Conservation (phyloP, 495 filamentous ascomycete genomes). For the Geopyxis carbonaria region DNA sequence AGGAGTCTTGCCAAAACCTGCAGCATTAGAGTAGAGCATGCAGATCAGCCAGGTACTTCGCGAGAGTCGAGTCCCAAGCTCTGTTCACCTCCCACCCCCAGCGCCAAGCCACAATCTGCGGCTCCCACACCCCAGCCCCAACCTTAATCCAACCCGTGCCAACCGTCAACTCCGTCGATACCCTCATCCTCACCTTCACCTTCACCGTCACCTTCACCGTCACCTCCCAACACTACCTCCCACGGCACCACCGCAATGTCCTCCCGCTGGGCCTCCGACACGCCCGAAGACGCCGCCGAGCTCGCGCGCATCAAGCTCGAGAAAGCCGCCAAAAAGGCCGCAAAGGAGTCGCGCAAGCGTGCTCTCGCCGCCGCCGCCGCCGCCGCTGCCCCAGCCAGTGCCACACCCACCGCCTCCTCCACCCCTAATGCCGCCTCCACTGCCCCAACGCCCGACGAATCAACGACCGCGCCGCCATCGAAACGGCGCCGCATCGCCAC, state of each 20-base stretch:
- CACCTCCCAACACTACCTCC: constrained; percentile 2
- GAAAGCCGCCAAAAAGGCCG: constrained; percentile 75
- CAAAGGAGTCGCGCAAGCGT: constrained; percentile 71
- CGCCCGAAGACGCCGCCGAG: constrained; percentile 54
- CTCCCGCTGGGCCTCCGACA: constrained; percentile 69
- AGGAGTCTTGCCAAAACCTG: no score
- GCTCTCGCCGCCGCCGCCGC: constrained; percentile 23
- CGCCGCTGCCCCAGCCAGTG: constrained; percentile 12
- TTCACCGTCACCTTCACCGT: neutral
- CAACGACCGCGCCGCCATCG: constrained; percentile 24
- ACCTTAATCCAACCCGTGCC: no score
- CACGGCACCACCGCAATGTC: constrained; percentile 35
- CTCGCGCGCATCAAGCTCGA: constrained; percentile 61
- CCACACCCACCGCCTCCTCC: constrained; percentile 1
- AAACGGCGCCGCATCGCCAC: constrained; percentile 17
- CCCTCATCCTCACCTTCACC: no score
- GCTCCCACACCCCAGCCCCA: no score
- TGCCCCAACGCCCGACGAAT: constrained; percentile 32
- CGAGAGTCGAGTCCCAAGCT: no score
- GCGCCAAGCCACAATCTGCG: no score
- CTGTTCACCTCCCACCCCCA: no score
- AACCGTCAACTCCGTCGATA: no score
- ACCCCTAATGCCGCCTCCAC: constrained; percentile 15
- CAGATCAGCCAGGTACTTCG: no score
- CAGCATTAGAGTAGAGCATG: no score